These are phyloP conservation scores for Trichocladium uniseriatum DNA, from an alignment of 495 filamentous ascomycete genomes.

Conservation along the genomic window DNA sequence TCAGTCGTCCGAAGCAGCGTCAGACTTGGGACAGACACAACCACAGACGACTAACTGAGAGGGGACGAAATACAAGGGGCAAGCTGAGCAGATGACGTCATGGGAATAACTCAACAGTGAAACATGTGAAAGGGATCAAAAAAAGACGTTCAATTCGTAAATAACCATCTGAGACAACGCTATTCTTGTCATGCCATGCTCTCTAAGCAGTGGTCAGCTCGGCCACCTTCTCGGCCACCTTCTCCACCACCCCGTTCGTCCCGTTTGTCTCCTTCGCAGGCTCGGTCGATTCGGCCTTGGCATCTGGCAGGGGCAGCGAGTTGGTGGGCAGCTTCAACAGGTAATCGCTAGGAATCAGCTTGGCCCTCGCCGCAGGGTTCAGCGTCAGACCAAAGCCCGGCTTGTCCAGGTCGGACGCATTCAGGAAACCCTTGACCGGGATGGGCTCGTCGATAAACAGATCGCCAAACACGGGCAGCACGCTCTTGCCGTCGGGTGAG, in stretches of 20 bases:
- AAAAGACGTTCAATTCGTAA: too few species aligned
- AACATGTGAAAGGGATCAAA: too few species aligned
- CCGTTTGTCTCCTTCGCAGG: too few species aligned
- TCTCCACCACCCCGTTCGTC: conserved; percentile 18
- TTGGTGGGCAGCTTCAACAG: conserved; percentile 64
- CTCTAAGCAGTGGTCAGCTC: too few species aligned
- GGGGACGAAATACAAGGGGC: too few species aligned
- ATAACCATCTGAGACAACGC: too few species aligned
- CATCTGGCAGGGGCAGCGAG: conserved; percentile 38
- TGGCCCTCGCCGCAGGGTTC: conserved; percentile 62
- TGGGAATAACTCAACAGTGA: too few species aligned
- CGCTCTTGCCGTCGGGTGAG: conserved; percentile 77
- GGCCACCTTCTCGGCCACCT: conserved; percentile 11
- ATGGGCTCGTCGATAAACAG: conserved; percentile 88
- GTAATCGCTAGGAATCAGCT: conserved; percentile 60
- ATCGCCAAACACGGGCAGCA: conserved; percentile 83
- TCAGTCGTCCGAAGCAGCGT: too few species aligned
- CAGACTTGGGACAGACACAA: too few species aligned
- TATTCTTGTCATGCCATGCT: too few species aligned
- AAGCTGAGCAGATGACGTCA: too few species aligned
- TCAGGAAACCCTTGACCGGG: conserved; percentile 69
- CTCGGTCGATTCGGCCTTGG: conserved; percentile 3
- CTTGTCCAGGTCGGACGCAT: conserved; percentile 70
- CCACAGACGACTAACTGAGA: too few species aligned
- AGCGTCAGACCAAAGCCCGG: conserved; percentile 84